phyloP scores from a whole-genome alignment of 2,329 filamentous ascomycete genomes.

The Trichocomaceae sp. region DNA sequence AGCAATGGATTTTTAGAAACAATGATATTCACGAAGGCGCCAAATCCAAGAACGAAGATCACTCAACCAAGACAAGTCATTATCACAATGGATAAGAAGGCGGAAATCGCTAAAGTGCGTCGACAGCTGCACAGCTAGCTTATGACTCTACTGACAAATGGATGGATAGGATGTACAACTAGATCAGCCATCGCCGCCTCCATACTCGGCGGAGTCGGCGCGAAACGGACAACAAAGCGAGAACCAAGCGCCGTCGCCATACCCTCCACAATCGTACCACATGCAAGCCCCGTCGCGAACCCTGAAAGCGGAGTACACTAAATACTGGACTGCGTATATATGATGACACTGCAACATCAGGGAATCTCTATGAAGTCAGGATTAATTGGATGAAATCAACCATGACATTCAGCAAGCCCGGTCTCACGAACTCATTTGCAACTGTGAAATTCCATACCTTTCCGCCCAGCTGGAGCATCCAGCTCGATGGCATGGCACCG shows the following conservation, averaged over 20 bases:
- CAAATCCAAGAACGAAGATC: not conserved
- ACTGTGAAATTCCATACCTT: not conserved
- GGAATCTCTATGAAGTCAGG: not conserved
- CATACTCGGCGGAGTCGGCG: not conserved
- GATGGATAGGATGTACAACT: not conserved
- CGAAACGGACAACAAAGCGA: not conserved
- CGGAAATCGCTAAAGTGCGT: not conserved
- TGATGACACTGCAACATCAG: not conserved
- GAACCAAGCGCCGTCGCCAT: not conserved
- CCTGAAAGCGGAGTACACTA: not conserved
- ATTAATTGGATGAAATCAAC: not conserved
- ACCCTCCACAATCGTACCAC: slow-evolving; percentile 1
- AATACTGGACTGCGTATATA: not conserved
- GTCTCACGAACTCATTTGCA: not conserved
- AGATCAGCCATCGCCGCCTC: not conserved
- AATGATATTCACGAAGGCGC: not conserved
- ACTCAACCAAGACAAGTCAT: not conserved
- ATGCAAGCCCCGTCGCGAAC: not conserved
- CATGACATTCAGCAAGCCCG: not conserved
- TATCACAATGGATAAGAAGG: not conserved
- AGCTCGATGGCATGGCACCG: not conserved
- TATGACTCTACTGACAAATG: not conserved
- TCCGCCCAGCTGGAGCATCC: not conserved
- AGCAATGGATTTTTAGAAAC: not conserved
- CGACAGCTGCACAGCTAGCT: not conserved